Conservation (phyloP, 2,329 filamentous ascomycete species). For the Talaromyces sp. region DNA sequence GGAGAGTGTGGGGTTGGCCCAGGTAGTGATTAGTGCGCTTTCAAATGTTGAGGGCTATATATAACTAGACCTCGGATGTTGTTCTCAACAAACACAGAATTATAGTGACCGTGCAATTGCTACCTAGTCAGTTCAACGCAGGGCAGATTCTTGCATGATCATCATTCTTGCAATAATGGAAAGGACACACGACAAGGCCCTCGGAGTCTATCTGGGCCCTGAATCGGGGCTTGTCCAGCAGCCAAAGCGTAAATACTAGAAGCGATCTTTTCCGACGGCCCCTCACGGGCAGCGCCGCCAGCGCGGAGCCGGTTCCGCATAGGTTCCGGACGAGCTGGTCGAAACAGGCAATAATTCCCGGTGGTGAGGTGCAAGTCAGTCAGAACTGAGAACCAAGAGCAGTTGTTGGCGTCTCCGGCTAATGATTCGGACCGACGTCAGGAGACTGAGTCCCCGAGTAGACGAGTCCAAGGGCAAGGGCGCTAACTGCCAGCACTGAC, state of each 20-base stretch:
- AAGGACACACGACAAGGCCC: not conserved
- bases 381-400: no score
- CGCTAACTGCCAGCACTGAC: not conserved
- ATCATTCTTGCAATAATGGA: not conserved
- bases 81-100: not conserved
- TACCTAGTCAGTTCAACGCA: not conserved
- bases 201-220: no score
- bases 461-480: no score
- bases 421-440: not conserved
- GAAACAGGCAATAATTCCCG: not conserved
- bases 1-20: not conserved
- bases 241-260: not conserved
- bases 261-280: not conserved
- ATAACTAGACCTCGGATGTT: not conserved
- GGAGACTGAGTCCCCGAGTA: no score
- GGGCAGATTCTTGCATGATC: not conserved
- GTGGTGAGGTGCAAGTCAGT: not conserved
- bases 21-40: not conserved
- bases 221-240: not conserved
- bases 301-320: not conserved
- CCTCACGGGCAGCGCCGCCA: not conserved
- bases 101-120: not conserved
- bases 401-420: not conserved
- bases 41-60: not conserved
- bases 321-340: not conserved